phyloP scores from a whole-genome alignment of 2,329 filamentous ascomycete species.

The Diplodia intermedia region DNA sequence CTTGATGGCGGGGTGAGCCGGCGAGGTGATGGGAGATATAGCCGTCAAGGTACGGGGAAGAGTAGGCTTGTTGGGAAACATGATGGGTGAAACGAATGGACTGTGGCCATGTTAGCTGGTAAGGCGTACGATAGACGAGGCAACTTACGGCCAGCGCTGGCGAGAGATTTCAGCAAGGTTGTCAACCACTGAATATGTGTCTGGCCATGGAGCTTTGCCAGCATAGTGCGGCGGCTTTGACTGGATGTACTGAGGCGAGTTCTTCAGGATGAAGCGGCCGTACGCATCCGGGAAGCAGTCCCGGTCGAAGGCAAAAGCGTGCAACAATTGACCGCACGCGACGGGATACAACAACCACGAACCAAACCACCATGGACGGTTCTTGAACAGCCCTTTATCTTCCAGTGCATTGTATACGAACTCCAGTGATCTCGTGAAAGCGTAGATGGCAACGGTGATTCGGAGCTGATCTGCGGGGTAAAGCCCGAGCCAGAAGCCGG shows the following conservation, averaged over 20 bases:
- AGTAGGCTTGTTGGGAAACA: constrained; percentile 74
- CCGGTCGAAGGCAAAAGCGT: constrained; percentile 60
- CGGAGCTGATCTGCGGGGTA: constrained; percentile 75
- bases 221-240: constrained; percentile 73
- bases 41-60: constrained; percentile 70
- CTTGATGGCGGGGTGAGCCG: constrained; percentile 85
- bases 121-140: neutral
- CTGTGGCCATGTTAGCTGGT: constrained; percentile 51
- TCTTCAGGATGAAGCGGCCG: constrained; percentile 69
- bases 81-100: constrained; percentile 80
- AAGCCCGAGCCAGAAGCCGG: constrained; percentile 81
- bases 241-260: constrained; percentile 82
- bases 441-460: constrained; percentile 81
- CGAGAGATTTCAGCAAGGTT: constrained; percentile 81
- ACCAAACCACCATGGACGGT: constrained; percentile 71
- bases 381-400: constrained; percentile 68
- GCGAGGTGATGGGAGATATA: constrained; percentile 78
- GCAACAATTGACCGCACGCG: constrained; percentile 57
- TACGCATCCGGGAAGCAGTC: constrained; percentile 63
- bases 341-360: constrained; percentile 60
- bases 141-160: constrained; percentile 79
- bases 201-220: constrained; percentile 73
- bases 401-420: constrained; percentile 86
- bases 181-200: constrained; percentile 76
- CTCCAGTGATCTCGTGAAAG: constrained; percentile 81